Conservation (phyloP, 2,329 filamentous ascomycete genomes). For the Xylariomycetidae sp. region DNA sequence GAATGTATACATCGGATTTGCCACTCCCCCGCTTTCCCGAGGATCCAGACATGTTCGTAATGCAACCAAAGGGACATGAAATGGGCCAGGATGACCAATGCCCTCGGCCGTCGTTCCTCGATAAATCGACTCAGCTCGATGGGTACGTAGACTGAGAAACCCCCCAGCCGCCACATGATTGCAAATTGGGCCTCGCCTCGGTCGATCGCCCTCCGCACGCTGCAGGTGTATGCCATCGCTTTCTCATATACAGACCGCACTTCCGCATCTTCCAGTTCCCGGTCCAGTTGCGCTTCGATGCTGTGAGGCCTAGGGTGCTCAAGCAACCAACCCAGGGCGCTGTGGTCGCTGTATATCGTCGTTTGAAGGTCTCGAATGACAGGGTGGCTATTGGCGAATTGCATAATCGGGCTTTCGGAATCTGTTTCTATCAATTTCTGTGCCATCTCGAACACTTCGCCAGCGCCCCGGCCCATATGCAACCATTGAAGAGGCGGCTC, state of each 20-base stretch:
- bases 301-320: conserved; percentile 23
- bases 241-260: conserved; percentile 24
- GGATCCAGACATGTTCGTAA: conserved; percentile 29
- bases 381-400: conserved; percentile 24
- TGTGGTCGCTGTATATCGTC: conserved; percentile 25
- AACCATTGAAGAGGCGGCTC: conserved; percentile 33
- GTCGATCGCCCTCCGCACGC: conserved; percentile 23
- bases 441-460: conserved; percentile 26
- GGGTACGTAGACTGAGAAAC: conserved; percentile 30
- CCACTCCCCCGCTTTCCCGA: conserved; percentile 29
- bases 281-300: conserved; percentile 19
- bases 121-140: conserved; percentile 28
- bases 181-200: conserved; percentile 23
- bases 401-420: conserved; percentile 17
- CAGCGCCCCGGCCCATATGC: conserved; percentile 29
- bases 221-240: conserved; percentile 30
- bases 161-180: conserved; percentile 29
- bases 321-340: conserved; percentile 28
- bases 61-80: conserved; percentile 33
- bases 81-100: conserved; percentile 31
- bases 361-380: conserved; percentile 23
- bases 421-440: conserved; percentile 13
- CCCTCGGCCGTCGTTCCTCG: conserved; percentile 28
- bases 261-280: conserved; percentile 25
- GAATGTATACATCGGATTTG: conserved; percentile 32